Evolutionary conservation across 179 eudicot species (phyloP), one percentile per base, ranked within the genome.

Genomic region (Silene vulgaris): DNA sequence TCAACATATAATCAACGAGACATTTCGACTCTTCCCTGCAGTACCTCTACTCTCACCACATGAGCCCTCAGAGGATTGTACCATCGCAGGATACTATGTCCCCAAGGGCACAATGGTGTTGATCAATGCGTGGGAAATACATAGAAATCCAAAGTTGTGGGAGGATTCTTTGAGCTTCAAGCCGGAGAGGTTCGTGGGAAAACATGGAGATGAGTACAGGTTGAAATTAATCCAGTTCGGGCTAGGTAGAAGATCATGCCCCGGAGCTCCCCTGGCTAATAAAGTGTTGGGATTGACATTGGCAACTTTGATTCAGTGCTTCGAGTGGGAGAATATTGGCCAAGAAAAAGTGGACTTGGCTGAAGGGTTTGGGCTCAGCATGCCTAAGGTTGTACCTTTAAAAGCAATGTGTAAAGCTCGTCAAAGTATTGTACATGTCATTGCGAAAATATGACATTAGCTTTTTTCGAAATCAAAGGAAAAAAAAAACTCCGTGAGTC

Each of bases 71-170:
- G 77, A 80, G 40, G 82, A 83, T 3, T 77, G 81, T 32, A 75
- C 40, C 2, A 30, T 83, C 0, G 77, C 20, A 20, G 86, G 84
- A 1, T 80, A 64, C 72, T 14, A 68, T 4, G 28, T 83, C 6
- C 48, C 75, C 17, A 71, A 69, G 32, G 86, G 84, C 4, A 84
- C 82, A 30, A 84, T 78, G 71, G 63, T 84, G 6, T 2, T 80
- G 40, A 73, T 80, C 8, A 78, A 81, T 13, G 73, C 50, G 5
- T 80, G 79, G 83, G 80, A 84, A 2, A 72, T 84, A 7, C 86
- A 80, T 2, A 80, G 80, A 16, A 81, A 80, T 56, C 79, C 81
- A 0, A 17, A 70, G 0, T 1, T 78, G 4, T 84, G 86, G 86
- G 74, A 77, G 0, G 81, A 83, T 9, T 77, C 77, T 1, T 23